Percentiles rank a stretch among this genome's conserved stretches.
These are phyloP conservation scores for Prototheca cutis DNA, from an alignment of 163 green algal genomes.

Conservation along the genomic window DNA sequence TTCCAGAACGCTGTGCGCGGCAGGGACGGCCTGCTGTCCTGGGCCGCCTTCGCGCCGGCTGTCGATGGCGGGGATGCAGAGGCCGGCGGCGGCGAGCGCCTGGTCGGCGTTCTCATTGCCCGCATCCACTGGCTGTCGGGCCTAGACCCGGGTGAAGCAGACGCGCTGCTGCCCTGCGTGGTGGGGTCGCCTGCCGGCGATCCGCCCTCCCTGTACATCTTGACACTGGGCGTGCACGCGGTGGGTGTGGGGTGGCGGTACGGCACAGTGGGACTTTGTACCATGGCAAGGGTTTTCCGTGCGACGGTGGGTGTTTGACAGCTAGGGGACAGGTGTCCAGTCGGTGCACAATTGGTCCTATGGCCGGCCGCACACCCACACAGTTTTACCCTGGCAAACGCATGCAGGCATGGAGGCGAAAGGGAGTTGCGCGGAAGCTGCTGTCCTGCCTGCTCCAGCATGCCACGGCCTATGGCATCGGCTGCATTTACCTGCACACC, in stretches of 20 bases:
- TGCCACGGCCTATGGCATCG: background rate
- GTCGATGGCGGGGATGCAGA: background rate
- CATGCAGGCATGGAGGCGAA: background rate
- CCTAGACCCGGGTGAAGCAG: no score
- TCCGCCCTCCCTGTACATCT: conserved; percentile 28
- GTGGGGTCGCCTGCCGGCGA: no score
- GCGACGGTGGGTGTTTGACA: no score
- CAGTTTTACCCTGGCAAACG: no score
- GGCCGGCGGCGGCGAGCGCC: background rate
- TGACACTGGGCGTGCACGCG: conserved; percentile 30
- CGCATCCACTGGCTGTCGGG: background rate
- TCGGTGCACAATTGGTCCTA: no score
- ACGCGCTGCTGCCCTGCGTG: no score
- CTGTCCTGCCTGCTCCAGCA: background rate
- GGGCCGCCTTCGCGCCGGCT: conserved; percentile 6
- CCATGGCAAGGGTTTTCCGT: no score
- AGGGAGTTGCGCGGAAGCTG: background rate
- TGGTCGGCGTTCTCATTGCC: background rate
- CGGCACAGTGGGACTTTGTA: no score
- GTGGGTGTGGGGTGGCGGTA: background rate
- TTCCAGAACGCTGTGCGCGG: conserved; percentile 16
- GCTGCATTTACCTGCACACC: background rate
- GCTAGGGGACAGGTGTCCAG: no score
- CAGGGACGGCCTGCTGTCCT: conserved; percentile 14
- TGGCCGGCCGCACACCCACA: no score